Base-by-base conservation (phyloP, 805 yeast species). In the Metschnikowia similis region DNA sequence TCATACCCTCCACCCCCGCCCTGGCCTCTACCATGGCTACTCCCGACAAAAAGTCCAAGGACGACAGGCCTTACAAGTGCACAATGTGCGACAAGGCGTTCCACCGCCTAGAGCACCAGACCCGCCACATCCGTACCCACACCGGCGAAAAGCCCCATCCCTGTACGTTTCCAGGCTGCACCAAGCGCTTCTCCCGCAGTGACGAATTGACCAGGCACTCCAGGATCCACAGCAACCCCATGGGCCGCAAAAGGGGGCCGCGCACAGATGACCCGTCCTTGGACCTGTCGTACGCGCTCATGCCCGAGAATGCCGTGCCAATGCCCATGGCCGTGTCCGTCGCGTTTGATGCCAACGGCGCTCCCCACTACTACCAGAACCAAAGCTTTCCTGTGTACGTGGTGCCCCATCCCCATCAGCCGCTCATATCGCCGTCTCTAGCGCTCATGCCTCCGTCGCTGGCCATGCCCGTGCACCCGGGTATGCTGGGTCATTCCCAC, bases 81-180 rank as follows among this genome's bases (percentile, higher is more conserved):
- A 84, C 91, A 17, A 74, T 87, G 59, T 89, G 97, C 67, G 83
- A 81, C 45, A 87, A 89, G 70, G 89, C 95, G 8, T 89, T 89
- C 65, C 92, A 88, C 66, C 77, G 96, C 53, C 72, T 89, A 43
- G 97, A 89, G 66, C 97, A 89, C 66, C 95, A 88, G 64, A 89
- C 96, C 10, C 78, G 97, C 57, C 97, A 89, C 65, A 85, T 90
- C 57, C 75, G 96, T 50, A 89, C 96, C 8, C 96, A 89, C 69
- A 89, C 97, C 0, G 97, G 97, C 44, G 96, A 89, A 65, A 87
- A 89, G 65, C 96, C 96, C 2, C 94, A 87, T 63, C 83, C 82
- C 45, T 89, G 97, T 67, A 79, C 83, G 16, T 89, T 79, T 58
- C 90, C 94, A 1, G 88, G 88, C n/a, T 89, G 97, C 69, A 66